These are phyloP conservation scores for Penicillium riverlandense DNA, from an alignment of 495 filamentous ascomycete genomes.

Conservation along the genomic window DNA sequence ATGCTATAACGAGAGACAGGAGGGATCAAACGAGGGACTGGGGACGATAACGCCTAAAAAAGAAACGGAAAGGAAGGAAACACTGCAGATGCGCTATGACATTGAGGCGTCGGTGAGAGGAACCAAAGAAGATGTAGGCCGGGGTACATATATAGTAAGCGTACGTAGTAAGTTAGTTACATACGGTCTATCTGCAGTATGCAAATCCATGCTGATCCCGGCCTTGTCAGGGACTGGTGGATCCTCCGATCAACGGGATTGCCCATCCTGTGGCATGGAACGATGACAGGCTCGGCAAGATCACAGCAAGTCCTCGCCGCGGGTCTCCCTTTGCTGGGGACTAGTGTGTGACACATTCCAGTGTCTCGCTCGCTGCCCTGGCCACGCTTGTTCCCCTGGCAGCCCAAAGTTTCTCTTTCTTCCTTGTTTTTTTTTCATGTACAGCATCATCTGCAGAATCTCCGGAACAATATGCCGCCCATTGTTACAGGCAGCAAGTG, in stretches of 20 bases:
- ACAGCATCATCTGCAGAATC: slow-evolving; percentile 1
- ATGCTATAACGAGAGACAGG: slow-evolving; percentile 16
- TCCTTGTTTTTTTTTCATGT: background rate
- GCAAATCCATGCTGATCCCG: slow-evolving; percentile 19
- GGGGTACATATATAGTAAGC: slow-evolving; percentile 20
- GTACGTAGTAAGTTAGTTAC: slow-evolving; percentile 8
- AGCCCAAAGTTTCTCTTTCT: background rate
- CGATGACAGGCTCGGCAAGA: slow-evolving; percentile 14
- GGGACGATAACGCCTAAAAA: slow-evolving; percentile 12
- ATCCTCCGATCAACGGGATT: slow-evolving; percentile 4
- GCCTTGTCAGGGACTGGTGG: slow-evolving; percentile 12
- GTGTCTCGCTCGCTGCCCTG: slow-evolving; percentile 7
- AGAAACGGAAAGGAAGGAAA: slow-evolving; percentile 16
- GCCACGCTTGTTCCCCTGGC: background rate
- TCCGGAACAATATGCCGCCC: background rate
- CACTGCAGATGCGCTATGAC: slow-evolving; percentile 16
- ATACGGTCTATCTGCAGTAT: slow-evolving; percentile 12
- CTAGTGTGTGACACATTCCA: slow-evolving; percentile 23
- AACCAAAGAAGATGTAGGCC: slow-evolving; percentile 3
- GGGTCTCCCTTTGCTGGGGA: slow-evolving; percentile 9
- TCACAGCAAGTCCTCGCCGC: background rate
- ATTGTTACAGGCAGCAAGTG: slow-evolving; percentile 7
- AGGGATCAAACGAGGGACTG: slow-evolving; percentile 21
- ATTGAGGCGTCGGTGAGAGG: slow-evolving; percentile 14
- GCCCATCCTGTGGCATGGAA: slow-evolving; percentile 17